Conservation (phyloP, 1,284 basidiomycete species). For the Fomitiporia mediterranea region DNA sequence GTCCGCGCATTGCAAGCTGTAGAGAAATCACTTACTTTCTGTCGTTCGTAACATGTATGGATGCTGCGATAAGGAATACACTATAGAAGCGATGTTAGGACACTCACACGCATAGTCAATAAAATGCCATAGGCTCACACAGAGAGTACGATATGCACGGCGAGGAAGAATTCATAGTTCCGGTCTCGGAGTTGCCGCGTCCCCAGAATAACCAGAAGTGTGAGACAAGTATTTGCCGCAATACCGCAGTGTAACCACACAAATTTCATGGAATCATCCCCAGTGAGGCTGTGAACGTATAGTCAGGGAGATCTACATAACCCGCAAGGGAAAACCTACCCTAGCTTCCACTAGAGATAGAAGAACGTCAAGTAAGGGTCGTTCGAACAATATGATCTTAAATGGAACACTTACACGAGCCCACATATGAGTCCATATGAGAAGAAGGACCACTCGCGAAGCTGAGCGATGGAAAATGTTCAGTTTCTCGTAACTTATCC, state of each 20-base stretch:
- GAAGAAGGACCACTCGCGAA: slow-evolving; percentile 31
- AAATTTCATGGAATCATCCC: neutral
- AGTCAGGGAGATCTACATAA: neutral
- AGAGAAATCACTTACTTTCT: neutral
- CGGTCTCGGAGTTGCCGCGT: slow-evolving; percentile 35
- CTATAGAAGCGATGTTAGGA: slow-evolving; percentile 21
- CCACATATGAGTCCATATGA: slow-evolving; percentile 32
- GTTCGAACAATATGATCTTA: neutral
- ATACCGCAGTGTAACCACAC: slow-evolving; percentile 34
- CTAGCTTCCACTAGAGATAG: slow-evolving; percentile 12
- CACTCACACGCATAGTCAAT: neutral
- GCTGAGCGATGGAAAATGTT: slow-evolving; percentile 35
- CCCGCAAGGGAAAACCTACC: neutral
- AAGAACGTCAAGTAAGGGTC: slow-evolving; percentile 23
- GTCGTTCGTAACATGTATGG: slow-evolving; percentile 8
- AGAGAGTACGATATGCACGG: slow-evolving; percentile 39
- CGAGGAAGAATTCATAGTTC: slow-evolving; percentile 46
- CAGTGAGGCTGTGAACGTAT: neutral
- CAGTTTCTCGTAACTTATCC: slow-evolving; percentile 42
- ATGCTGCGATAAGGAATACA: slow-evolving; percentile 24
- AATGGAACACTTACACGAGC: slow-evolving; percentile 26
- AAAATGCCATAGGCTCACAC: slow-evolving; percentile 24
- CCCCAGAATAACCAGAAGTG: slow-evolving; percentile 36
- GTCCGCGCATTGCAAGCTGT: neutral
- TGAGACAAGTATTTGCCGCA: slow-evolving; percentile 34